These are phyloP conservation scores for Epichloe coenophiala DNA, from an alignment of 2,329 filamentous ascomycete genomes.

Conservation along the genomic window DNA sequence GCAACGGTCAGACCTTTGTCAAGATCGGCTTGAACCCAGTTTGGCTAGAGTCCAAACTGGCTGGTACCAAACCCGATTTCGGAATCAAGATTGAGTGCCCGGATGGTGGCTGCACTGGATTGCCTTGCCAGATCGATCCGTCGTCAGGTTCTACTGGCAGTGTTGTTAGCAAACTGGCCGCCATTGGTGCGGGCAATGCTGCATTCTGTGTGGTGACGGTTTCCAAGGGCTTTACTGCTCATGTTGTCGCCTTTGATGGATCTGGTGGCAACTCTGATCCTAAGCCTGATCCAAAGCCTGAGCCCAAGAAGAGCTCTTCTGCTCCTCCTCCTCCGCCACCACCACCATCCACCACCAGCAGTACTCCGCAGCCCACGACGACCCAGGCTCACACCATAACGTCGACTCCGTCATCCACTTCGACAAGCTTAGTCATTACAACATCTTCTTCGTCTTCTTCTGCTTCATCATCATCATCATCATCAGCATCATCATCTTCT, in stretches of 20 bases:
- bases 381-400: slow-evolving; percentile 4
- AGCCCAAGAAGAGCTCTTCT: slow-evolving; percentile 1
- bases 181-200: slow-evolving; percentile 52
- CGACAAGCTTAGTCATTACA: background rate
- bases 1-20: slow-evolving; percentile 52
- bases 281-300: slow-evolving; percentile 3
- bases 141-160: slow-evolving; percentile 36
- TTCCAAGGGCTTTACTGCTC: slow-evolving; percentile 49
- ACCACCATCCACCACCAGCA: background rate
- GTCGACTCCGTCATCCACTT: background rate
- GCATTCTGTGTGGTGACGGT: slow-evolving; percentile 69
- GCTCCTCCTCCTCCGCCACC: slow-evolving; percentile 2
- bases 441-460: background rate
- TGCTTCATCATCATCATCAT: background rate
- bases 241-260: slow-evolving; percentile 49
- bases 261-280: slow-evolving; percentile 20
- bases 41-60: slow-evolving; percentile 44
- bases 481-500: background rate
- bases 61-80: slow-evolving; percentile 45
- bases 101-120: slow-evolving; percentile 50
- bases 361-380: background rate
- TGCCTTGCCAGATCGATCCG: slow-evolving; percentile 63
- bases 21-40: slow-evolving; percentile 72
- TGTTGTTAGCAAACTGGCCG: slow-evolving; percentile 40
- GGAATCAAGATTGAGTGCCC: slow-evolving; percentile 60